Conservation (phyloP, 352 stramenopile genomes). For the Phytophthora uliginosa region DNA sequence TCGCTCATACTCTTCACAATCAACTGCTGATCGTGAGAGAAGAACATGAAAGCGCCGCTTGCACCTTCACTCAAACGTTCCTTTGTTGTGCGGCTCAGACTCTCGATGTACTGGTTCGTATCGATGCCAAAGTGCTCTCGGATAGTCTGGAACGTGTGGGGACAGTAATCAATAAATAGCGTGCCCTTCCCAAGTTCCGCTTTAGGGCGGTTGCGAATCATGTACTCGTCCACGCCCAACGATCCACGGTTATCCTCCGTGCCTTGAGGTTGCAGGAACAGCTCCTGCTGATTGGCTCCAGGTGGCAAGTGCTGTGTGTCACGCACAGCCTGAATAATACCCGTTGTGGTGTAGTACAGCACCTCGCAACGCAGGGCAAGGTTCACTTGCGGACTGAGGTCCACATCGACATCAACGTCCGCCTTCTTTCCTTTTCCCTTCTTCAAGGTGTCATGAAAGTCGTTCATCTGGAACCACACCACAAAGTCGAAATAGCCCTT, state of each 20-base stretch:
- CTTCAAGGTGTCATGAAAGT: slow-evolving; percentile 64
- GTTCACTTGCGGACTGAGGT: slow-evolving; percentile 90
- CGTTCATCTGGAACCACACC: slow-evolving; percentile 93
- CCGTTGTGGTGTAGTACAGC: slow-evolving; percentile 90
- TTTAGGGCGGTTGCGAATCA: slow-evolving; percentile 85
- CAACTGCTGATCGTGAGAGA: slow-evolving; percentile 89
- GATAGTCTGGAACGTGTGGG: slow-evolving; percentile 89
- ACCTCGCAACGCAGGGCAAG: slow-evolving; percentile 87
- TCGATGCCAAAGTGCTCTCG: slow-evolving; percentile 88
- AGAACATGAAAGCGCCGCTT: slow-evolving; percentile 92
- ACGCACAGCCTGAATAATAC: slow-evolving; percentile 88
- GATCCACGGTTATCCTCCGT: slow-evolving; percentile 83
- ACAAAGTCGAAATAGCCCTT: slow-evolving; percentile 93
- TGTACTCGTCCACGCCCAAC: slow-evolving; percentile 85
- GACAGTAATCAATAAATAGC: slow-evolving; percentile 90
- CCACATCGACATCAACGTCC: slow-evolving; percentile 87
- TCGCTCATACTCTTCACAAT: slow-evolving; percentile 94
- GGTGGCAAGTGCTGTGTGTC: slow-evolving; percentile 77
- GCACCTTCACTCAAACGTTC: slow-evolving; percentile 89
- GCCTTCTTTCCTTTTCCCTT: slow-evolving; percentile 61
- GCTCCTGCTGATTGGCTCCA: slow-evolving; percentile 77
- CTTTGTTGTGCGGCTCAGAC: slow-evolving; percentile 86
- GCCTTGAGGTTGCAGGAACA: slow-evolving; percentile 83
- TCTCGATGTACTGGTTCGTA: slow-evolving; percentile 87
- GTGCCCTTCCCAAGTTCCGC: slow-evolving; percentile 79